These are phyloP conservation scores for Xylariaceae sp. DNA, from an alignment of 2,329 filamentous ascomycete genomes.

Conservation along the genomic window DNA sequence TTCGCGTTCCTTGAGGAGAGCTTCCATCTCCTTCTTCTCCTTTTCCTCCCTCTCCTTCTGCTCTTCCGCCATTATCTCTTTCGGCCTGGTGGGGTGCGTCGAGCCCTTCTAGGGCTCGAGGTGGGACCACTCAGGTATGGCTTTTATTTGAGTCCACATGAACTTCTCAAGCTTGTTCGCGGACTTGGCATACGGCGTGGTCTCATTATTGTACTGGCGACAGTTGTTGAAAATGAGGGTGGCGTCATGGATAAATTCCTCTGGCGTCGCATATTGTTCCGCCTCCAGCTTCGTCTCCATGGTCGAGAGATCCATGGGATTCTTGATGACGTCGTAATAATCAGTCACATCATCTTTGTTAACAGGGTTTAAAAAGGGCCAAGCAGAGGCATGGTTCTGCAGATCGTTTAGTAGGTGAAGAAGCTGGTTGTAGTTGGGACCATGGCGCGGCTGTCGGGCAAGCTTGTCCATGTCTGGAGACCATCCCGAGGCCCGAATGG, in stretches of 20 bases:
- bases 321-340: constrained; percentile 94
- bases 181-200: constrained; percentile 84
- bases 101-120: neutral
- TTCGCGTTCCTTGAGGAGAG: no score
- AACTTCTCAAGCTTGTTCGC: constrained; percentile 86
- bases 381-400: constrained; percentile 83
- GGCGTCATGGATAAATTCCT: constrained; percentile 85
- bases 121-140: constrained; percentile 73
- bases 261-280: constrained; percentile 79
- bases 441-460: constrained; percentile 84
- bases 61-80: neutral
- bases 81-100: neutral
- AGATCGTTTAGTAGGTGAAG: constrained; percentile 85
- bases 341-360: constrained; percentile 91
- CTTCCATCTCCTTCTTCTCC: no score
- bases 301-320: constrained; percentile 88
- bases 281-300: constrained; percentile 92
- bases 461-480: constrained; percentile 94
- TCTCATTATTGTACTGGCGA: constrained; percentile 89
- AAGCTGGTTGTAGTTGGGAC: constrained; percentile 89
- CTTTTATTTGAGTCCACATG: constrained; percentile 86
- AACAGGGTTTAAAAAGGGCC: constrained; percentile 88
- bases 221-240: constrained; percentile 89
- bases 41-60: neutral
- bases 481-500: constrained; percentile 72